phyloP scores from a whole-genome alignment of 1,284 basidiomycete genomes.

The Pascua guehoae region DNA sequence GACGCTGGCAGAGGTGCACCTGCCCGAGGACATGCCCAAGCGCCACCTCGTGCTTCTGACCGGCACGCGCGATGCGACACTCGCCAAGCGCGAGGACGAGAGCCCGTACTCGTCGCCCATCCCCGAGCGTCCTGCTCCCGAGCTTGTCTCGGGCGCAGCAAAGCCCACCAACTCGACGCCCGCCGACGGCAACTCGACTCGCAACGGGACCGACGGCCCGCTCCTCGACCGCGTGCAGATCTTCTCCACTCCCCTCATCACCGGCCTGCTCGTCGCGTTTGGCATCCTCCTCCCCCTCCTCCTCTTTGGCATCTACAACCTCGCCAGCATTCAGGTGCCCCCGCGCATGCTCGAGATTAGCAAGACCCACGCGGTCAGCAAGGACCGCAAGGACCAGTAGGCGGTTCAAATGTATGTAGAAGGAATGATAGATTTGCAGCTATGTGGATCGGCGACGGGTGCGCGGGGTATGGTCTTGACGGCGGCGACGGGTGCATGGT shows the following conservation, averaged over 20 bases:
- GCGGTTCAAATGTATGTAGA: neutral
- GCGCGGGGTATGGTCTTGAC: too few species aligned
- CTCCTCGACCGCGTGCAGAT: constrained; percentile 67
- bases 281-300: constrained; percentile 69
- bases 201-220: constrained; percentile 27
- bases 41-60: constrained; percentile 37
- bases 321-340: constrained; percentile 69
- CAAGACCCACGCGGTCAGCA: constrained; percentile 52
- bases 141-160: neutral
- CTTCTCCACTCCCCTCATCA: constrained; percentile 72
- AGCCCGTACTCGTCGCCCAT: constrained; percentile 41
- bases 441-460: neutral
- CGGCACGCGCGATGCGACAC: constrained; percentile 27
- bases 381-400: constrained; percentile 75
- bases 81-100: constrained; percentile 7
- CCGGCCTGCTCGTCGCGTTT: constrained; percentile 62
- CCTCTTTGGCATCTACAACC: constrained; percentile 62
- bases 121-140: constrained; percentile 49
- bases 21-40: constrained; percentile 19
- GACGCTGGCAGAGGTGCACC: constrained; percentile 6
- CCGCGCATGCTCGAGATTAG: constrained; percentile 47
- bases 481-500: too few species aligned
- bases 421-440: neutral
- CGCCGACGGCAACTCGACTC: constrained; percentile 22
- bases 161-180: neutral